Evolutionary conservation across 306 rosid genomes (phyloP), one percentile per base, ranked within the genome.

Genomic region (Clitoria ternatea): DNA sequence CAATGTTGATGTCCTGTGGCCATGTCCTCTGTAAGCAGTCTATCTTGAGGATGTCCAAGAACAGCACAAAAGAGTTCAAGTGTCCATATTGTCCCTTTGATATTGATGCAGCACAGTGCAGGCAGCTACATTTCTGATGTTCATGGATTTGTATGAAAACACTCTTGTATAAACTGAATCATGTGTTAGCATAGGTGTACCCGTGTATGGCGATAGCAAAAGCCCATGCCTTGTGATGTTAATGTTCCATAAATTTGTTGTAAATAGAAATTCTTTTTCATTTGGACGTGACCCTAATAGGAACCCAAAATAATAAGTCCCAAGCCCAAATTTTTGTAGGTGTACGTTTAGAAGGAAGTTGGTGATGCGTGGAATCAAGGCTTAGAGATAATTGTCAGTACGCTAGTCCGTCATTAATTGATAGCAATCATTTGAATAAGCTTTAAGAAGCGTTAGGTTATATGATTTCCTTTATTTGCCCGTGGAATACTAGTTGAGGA

Each of bases 21-120:
- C 97, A 94, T 75, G 98, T 94, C 70, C 96, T 94, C 26, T 94
- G 95, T 72, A 94, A 90, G 84, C 97, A 87, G 49, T 90, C 98
- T 64, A 87, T 94, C 76, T 77, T 72, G 75, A 94, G 87, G 93
- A 94, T 94, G 92, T 90, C 98, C 17, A 94, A 89, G 82, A 90
- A 90, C 60, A 54, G 88, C 79, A 80, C 96, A 20, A 90, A 81
- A 80, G 7, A 82, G 6, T 94, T 94, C 62, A 87, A 90, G 84
- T 94, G 99, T 56, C 99, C 99, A 0, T 90, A 87, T 48, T 91
- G 97, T 49, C 97, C 97, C 22, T 55, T 61, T 32, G 96, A 87
- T 81, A 74, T 89, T 3, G 83, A 89, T n/a, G 84, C 92, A 24
- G 62, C 66, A 23, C 83, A 59, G 33, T 90, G 95, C 81, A 87